Conservation (phyloP, 306 rosid genomes). For the Oemleria cerasiformis region DNA sequence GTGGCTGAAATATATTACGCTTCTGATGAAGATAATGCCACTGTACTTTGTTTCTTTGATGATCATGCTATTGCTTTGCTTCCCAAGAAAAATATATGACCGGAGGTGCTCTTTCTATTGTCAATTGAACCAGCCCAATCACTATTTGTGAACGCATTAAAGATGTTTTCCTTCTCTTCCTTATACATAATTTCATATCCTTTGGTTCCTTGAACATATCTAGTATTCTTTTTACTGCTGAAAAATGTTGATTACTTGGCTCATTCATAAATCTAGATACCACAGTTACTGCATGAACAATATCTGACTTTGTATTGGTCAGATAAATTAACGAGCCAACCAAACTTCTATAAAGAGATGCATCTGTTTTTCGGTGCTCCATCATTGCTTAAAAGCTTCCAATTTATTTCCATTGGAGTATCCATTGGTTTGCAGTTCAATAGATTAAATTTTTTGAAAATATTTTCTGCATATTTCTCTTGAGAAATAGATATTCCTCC, state of each 20-base stretch:
- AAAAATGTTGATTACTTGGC: neutral
- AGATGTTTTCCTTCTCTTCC: neutral
- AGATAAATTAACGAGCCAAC: neutral
- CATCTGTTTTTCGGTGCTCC: neutral
- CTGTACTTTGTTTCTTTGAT: neutral
- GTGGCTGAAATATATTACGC: neutral
- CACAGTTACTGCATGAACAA: too few species aligned
- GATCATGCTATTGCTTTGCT: neutral
- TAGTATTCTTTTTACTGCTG: neutral
- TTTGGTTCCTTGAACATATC: neutral
- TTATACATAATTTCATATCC: neutral
- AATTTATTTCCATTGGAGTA: neutral
- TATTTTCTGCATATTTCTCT: neutral
- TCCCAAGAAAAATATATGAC: neutral
- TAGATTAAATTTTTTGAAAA: neutral
- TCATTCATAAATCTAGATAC: too few species aligned
- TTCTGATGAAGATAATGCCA: neutral
- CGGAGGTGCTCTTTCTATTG: neutral
- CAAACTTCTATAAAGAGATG: neutral
- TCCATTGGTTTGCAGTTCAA: neutral
- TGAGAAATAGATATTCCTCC: neutral
- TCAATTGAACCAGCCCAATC: neutral
- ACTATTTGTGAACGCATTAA: neutral
- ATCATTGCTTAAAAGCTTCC: neutral
- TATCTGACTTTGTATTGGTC: too few species aligned